These are phyloP conservation scores for Hyaloscypha finlandica DNA, from an alignment of 495 filamentous ascomycete genomes.

Conservation along the genomic window DNA sequence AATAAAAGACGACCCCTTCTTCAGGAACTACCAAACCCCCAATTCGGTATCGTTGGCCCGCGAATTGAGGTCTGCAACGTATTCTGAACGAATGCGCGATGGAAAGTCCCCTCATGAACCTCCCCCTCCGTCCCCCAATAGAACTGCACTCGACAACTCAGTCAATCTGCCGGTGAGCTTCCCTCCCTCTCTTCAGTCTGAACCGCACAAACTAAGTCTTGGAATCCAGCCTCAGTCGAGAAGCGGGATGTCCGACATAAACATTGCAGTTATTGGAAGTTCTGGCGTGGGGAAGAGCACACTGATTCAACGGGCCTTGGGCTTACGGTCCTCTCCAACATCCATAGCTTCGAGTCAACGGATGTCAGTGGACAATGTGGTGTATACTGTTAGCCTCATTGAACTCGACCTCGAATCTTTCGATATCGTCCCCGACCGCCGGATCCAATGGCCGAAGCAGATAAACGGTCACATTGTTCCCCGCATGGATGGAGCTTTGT, in stretches of 20 bases:
- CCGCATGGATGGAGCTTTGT: slow-evolving; percentile 77
- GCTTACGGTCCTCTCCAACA: slow-evolving; percentile 60
- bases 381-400: slow-evolving; percentile 78
- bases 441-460: slow-evolving; percentile 75
- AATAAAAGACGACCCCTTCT: slow-evolving; percentile 50
- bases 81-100: slow-evolving; percentile 16
- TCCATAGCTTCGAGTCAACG: slow-evolving; percentile 60
- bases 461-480: slow-evolving; percentile 67
- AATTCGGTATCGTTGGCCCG: slow-evolving; percentile 31
- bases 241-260: slow-evolving; percentile 61
- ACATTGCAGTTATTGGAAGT: slow-evolving; percentile 83
- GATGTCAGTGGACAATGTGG: slow-evolving; percentile 74
- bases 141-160: slow-evolving; percentile 26
- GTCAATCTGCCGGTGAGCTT: slow-evolving; percentile 40
- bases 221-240: slow-evolving; percentile 30
- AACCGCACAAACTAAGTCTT: background rate
- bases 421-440: slow-evolving; percentile 64
- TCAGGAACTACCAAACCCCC: slow-evolving; percentile 40
- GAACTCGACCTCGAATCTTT: slow-evolving; percentile 72
- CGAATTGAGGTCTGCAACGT: slow-evolving; percentile 29
- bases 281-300: slow-evolving; percentile 85
- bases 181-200: background rate
- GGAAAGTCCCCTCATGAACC: slow-evolving; percentile 14
- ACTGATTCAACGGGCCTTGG: slow-evolving; percentile 80
- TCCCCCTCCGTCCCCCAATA: slow-evolving; percentile 10